Base-by-base conservation (phyloP, 495 filamentous ascomycete species). In the Filosporella fistucella region DNA sequence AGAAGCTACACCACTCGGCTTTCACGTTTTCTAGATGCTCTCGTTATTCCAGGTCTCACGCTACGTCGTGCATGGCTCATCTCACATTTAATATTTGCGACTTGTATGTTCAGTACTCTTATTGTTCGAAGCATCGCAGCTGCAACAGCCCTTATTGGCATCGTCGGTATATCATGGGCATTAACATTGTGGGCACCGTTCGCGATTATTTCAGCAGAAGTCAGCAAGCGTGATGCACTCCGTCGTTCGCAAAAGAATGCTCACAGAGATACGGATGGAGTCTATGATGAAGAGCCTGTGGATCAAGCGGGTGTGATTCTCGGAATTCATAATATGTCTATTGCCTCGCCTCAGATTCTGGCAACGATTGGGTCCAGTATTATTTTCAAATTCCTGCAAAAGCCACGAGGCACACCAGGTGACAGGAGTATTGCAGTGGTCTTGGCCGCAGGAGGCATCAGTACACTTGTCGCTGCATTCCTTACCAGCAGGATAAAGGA, bases 161-260 rank as follows among this genome's bases (percentile, higher is more conserved):
- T 93, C 11, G 75, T 94, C 49, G 90, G 90, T 14, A 80, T 96
- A 45, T 85, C 83, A 11, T 96, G 90, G 90, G 88, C 90, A 18
- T 66, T 95, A 41, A 88, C 89, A 16, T 74, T 90, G 24, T 96
- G 90, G 90, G 90, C 88, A 0, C 90, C 90, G 0, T 96, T 91
- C 70, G 89, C 90, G 28, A 82, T 96, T 52, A 95, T 96, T 58
- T 85, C 84, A 39, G 84, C 86, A 26, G 90, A 96, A 65, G 87
- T 96, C 33, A 80, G 80, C 39, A 83, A 82, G 42, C 80, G 87
- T 24, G 86, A 95, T 57, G 77, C 82, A 38, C 68, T 84, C 17
- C 74, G 81, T 39, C 82, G 85, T 17, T 65, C 74, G 16, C 71
- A 9, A 21, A 49, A 11, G 55, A 51, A 21, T n/a, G n/a, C 12